These are phyloP conservation scores for Fusarium abutilonis DNA, from an alignment of 2,329 filamentous ascomycete genomes.

Conservation along the genomic window DNA sequence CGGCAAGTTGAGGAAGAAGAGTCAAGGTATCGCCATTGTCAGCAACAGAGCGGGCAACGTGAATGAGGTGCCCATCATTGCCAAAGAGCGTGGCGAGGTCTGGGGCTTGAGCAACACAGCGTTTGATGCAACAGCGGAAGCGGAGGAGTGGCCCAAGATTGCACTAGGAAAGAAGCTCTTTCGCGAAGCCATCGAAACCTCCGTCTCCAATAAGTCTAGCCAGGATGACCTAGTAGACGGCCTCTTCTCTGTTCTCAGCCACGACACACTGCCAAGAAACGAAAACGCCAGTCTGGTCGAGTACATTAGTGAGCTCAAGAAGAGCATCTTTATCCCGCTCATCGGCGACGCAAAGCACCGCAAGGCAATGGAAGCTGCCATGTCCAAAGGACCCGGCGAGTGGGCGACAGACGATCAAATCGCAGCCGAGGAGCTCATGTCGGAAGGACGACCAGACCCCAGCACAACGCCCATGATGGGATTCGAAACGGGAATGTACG, in stretches of 20 bases:
- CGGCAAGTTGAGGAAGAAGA: slow-evolving; percentile 62
- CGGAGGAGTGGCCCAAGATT: slow-evolving; percentile 70
- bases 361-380: slow-evolving; percentile 57
- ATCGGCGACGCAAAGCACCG: slow-evolving; percentile 62
- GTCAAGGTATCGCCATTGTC: slow-evolving; percentile 67
- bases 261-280: slow-evolving; percentile 62
- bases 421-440: slow-evolving; percentile 50
- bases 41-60: slow-evolving; percentile 67
- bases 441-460: slow-evolving; percentile 53
- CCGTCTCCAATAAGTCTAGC: slow-evolving; percentile 48
- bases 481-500: slow-evolving; percentile 69
- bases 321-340: slow-evolving; percentile 70
- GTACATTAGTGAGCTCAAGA: slow-evolving; percentile 62
- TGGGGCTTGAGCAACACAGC: slow-evolving; percentile 72
- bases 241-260: slow-evolving; percentile 66
- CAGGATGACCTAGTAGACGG: slow-evolving; percentile 61
- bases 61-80: slow-evolving; percentile 67
- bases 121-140: slow-evolving; percentile 56
- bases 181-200: slow-evolving; percentile 54
- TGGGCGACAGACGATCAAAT: slow-evolving; percentile 54
- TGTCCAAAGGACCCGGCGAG: slow-evolving; percentile 50
- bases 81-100: slow-evolving; percentile 59
- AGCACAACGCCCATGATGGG: slow-evolving; percentile 48
- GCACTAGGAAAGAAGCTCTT: slow-evolving; percentile 61
- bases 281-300: slow-evolving; percentile 61